Percentiles rank a stretch among this genome's conserved stretches.
Evolutionary conservation across 2,329 filamentous ascomycete species (phyloP).

Genomic region (Arthroderma sp.): DNA sequence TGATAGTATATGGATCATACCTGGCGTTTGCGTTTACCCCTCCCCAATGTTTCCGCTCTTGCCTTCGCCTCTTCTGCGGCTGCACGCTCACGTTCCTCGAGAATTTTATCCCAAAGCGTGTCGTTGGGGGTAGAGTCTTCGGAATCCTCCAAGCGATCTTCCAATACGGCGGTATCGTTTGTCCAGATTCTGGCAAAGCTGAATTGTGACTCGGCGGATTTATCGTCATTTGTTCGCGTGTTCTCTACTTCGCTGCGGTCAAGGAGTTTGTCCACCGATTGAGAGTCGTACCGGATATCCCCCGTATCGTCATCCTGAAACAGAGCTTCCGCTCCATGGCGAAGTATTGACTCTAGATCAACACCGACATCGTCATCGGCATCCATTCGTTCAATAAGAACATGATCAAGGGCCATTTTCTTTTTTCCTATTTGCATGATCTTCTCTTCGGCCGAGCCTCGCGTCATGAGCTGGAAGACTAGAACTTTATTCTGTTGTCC

Average conservation of each 20-base stretch:
- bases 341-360: constrained; percentile 77
- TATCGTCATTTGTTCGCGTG: constrained; percentile 50
- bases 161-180: constrained; percentile 58
- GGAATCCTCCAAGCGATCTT: constrained; percentile 45
- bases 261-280: constrained; percentile 78
- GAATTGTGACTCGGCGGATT: constrained; percentile 65
- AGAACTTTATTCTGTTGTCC: constrained; percentile 93
- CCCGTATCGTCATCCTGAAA: constrained; percentile 60
- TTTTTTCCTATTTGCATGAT: constrained; percentile 92
- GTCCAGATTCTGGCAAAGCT: constrained; percentile 86
- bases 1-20: constrained; percentile 27
- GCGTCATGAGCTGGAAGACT: constrained; percentile 88
- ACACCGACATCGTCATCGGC: constrained; percentile 63
- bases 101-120: constrained; percentile 79
- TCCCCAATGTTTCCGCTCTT: constrained; percentile 63
- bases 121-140: constrained; percentile 47
- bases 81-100: constrained; percentile 66
- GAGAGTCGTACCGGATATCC: constrained; percentile 68
- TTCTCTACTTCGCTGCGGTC: constrained; percentile 73
- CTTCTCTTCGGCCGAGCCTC: constrained; percentile 79
- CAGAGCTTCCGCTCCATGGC: constrained; percentile 72
- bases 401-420: constrained; percentile 92
- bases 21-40: constrained; percentile 62
- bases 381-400: constrained; percentile 85
- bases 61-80: constrained; percentile 59